Percentiles rank a stretch among this genome's conserved stretches.
phyloP scores from a whole-genome alignment of 495 filamentous ascomycete genomes.

The Aspergillus sparsus region DNA sequence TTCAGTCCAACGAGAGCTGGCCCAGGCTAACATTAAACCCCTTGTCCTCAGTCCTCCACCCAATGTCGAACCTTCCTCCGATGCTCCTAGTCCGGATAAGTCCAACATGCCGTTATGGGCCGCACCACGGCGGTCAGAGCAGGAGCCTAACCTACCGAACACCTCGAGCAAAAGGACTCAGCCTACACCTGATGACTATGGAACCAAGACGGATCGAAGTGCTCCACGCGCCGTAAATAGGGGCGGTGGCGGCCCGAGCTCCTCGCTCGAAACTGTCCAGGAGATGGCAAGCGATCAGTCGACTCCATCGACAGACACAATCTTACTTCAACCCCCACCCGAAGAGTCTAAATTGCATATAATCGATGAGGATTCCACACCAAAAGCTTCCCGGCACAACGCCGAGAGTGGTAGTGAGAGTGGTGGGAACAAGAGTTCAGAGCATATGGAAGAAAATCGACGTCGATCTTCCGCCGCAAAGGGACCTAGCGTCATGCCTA shows the following conservation, averaged over 20 bases:
- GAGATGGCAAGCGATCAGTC: conserved; percentile 78
- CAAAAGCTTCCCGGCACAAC: conserved; percentile 36
- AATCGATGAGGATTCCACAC: conserved; percentile 44
- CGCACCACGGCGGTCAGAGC: conserved; percentile 43
- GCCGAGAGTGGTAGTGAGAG: conserved; percentile 54
- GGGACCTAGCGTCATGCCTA: conserved; percentile 39
- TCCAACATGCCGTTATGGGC: conserved; percentile 64
- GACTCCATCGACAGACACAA: conserved; percentile 60
- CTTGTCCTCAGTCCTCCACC: conserved; percentile 52
- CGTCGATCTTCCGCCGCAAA: conserved; percentile 29
- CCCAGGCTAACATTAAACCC: conserved; percentile 58
- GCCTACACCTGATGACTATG: conserved; percentile 33
- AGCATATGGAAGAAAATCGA: conserved; percentile 38
- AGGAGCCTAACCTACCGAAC: conserved; percentile 42
- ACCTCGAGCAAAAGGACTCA: conserved; percentile 45
- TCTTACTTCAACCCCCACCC: conserved; percentile 34
- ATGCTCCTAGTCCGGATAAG: conserved; percentile 64
- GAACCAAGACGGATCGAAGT: conserved; percentile 37
- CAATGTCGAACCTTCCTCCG: conserved; percentile 54
- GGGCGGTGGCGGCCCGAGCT: conserved; percentile 63
- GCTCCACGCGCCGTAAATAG: conserved; percentile 51
- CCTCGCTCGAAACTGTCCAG: conserved; percentile 87
- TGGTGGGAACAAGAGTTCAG: conserved; percentile 49
- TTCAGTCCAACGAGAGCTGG: conserved; percentile 64
- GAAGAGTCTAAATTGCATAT: conserved; percentile 40